Base-by-base conservation (phyloP, 345 rosid genomes). In the Melaleuca alternifolia region DNA sequence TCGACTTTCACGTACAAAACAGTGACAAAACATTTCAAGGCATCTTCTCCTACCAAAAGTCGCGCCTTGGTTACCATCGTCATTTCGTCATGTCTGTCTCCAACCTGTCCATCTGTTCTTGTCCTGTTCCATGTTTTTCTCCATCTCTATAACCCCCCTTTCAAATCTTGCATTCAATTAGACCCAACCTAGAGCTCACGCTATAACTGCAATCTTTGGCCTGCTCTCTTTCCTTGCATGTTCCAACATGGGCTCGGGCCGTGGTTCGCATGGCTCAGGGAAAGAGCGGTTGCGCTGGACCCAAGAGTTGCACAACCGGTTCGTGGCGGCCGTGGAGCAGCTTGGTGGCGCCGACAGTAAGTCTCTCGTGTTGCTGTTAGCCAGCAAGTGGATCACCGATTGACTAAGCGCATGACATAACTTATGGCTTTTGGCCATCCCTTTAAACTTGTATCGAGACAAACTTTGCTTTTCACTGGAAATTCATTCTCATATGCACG, bases 331-430 rank as follows among this genome's bases (percentile, higher is more conserved):
- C 3, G 89, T 88, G 20, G 71, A 83, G 30, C 87, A 82, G 62
- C 87, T 88, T 1, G 89, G 89, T 33, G 89, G 89, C 28, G 83
- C 89, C 11, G 89, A 88, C 50, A 88, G 89, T 87, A 59, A 84
- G 86, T 84, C 41, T 7, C 26, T 24, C 14, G 16, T 3, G 75
- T 20, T 46, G 57, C 53, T 53, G 26, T 48, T 13, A 11, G 30
- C 82, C 56, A 44, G 50, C 23, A 13, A 10, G 59, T 85, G 20
- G 28, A 28, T 28, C 33, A 15, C 30, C 10, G 13, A 41, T 41
- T 41, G 41, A 41, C 41, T 41, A 41, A 41, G 41, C 41, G 41
- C 41, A 41, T 41, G 41, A 41, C 62, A 28, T 28, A 50, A 84
- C 13, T 33, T 20, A 51, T 33, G 13, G 51, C 52, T 9, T 37